Percentiles rank a stretch among this genome's conserved stretches.
phyloP scores from a whole-genome alignment of 2,329 filamentous ascomycete species.

The Fusarium sp. region DNA sequence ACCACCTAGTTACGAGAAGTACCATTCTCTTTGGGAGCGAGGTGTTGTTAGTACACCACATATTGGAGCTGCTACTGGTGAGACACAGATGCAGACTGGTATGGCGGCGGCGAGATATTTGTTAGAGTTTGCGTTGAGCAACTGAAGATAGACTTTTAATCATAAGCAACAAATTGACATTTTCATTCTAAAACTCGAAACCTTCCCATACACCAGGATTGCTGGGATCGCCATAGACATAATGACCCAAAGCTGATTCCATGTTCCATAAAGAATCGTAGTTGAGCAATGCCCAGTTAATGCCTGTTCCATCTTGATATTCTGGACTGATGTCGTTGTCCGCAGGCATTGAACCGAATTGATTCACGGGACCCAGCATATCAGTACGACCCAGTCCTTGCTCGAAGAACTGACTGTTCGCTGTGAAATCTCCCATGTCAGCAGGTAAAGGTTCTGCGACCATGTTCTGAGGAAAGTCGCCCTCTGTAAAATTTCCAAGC shows the following conservation, averaged over 20 bases:
- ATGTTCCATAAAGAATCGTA: conserved; percentile 32
- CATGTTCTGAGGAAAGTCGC: fast-evolving
- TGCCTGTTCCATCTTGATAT: conserved; percentile 6
- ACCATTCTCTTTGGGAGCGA: conserved; percentile 50
- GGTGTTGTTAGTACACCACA: conserved; percentile 58
- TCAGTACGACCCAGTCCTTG: background rate
- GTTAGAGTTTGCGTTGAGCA: conserved; percentile 32
- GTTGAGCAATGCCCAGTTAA: conserved; percentile 21
- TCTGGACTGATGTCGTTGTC: fast-evolving
- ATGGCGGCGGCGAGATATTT: conserved; percentile 44
- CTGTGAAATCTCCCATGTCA: background rate
- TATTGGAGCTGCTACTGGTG: conserved; percentile 58
- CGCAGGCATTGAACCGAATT: background rate
- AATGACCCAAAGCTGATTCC: conserved; percentile 27
- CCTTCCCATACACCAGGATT: conserved; percentile 18
- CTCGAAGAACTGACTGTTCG: conserved; percentile 3
- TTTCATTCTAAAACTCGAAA: background rate
- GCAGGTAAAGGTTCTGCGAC: background rate
- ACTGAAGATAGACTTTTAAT: background rate
- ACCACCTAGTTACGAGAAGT: conserved; percentile 52
- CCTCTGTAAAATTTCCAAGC: fast-evolving
- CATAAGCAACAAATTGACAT: background rate
- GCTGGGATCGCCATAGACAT: conserved; percentile 19
- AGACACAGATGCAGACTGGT: conserved; percentile 49
- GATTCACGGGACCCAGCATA: background rate